phyloP scores from a whole-genome alignment of 2,329 filamentous ascomycete genomes.

The Laburnicola sp. region DNA sequence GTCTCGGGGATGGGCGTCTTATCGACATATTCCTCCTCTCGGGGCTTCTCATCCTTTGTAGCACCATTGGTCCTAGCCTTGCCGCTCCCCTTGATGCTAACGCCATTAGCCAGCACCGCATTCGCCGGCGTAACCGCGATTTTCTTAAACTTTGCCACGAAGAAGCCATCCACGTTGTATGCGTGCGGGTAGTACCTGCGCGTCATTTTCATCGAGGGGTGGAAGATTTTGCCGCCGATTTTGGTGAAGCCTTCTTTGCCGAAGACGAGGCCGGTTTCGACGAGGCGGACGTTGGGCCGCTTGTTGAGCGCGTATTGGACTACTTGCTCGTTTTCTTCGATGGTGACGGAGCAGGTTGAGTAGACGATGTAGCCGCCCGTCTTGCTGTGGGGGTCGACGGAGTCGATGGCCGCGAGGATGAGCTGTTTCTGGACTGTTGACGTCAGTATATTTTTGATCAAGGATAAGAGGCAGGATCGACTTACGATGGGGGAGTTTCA shows the following conservation, averaged over 20 bases:
- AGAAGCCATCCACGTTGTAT: conserved; percentile 84
- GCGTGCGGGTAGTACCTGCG: conserved; percentile 43
- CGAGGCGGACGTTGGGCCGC: conserved; percentile 89
- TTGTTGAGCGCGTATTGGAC: conserved; percentile 91
- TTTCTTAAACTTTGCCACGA: conserved; percentile 97
- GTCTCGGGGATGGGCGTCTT: conserved; percentile 66
- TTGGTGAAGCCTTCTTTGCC: conserved; percentile 90
- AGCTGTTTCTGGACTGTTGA: conserved; percentile 69
- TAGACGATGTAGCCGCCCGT: conserved; percentile 96
- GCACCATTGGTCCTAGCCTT: conserved; percentile 16
- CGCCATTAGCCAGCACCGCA: conserved; percentile 46
- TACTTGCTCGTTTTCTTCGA: conserved; percentile 92
- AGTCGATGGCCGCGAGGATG: conserved; percentile 89
- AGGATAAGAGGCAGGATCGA: conserved; percentile 53
- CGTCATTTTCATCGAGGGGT: conserved; percentile 70
- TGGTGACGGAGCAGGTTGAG: conserved; percentile 91
- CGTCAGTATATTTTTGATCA: neutral
- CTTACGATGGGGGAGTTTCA: conserved; percentile 77
- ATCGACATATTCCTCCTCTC: conserved; percentile 58
- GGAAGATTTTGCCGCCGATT: conserved; percentile 90
- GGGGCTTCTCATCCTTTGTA: conserved; percentile 44
- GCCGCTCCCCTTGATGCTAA: conserved; percentile 40
- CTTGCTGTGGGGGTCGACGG: conserved; percentile 85
- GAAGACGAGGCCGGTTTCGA: conserved; percentile 87
- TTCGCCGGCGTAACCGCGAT: conserved; percentile 72